phyloP scores from a whole-genome alignment of 306 rosid genomes.

The Gynostemma pentaphyllum region DNA sequence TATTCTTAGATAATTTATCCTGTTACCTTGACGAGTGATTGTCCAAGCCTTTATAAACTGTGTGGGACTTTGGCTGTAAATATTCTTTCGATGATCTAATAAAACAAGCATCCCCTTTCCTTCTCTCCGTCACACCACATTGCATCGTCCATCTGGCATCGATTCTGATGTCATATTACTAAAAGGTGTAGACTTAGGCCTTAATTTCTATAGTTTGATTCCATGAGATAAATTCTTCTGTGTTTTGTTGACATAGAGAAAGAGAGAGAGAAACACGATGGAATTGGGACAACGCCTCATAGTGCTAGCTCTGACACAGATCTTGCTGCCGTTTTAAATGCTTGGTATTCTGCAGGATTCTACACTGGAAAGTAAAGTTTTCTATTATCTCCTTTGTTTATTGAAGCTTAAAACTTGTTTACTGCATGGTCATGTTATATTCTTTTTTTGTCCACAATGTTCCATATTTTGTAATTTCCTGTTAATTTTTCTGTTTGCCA shows the following conservation, averaged over 20 bases:
- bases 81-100: too few species aligned
- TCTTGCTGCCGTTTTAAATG: constrained; percentile 51
- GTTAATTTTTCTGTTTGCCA: neutral
- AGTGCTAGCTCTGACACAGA: constrained; percentile 40
- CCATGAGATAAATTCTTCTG: neutral
- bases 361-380: constrained; percentile 58
- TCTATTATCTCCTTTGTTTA: neutral
- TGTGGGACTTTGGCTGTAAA: too few species aligned
- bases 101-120: too few species aligned
- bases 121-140: too few species aligned
- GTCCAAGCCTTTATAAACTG: too few species aligned
- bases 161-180: neutral
- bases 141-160: neutral
- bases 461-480: neutral
- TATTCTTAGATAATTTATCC: too few species aligned
- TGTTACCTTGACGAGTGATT: too few species aligned
- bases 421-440: neutral
- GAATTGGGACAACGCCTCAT: constrained; percentile 19
- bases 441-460: neutral
- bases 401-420: neutral
- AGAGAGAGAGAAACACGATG: constrained; percentile 16
- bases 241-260: constrained; percentile 22
- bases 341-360: constrained; percentile 95
- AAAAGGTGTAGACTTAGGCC: neutral
- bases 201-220: constrained; percentile 1